Base-by-base conservation (phyloP, 169 alveolate species). In the Plasmodium coatneyi region DNA sequence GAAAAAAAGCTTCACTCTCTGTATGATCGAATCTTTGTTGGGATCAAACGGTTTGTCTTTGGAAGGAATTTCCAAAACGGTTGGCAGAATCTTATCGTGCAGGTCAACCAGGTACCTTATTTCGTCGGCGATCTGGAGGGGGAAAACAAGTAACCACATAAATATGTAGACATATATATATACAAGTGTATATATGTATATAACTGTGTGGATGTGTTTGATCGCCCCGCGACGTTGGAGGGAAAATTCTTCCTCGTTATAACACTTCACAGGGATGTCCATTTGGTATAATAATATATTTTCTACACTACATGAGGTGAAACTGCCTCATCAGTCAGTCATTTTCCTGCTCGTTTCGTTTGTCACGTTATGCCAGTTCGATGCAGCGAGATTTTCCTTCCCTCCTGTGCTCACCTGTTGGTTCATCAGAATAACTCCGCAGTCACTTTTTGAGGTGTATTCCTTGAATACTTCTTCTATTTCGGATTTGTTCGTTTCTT, bases 21-120 rank as follows among this genome's bases (percentile, higher is more conserved):
- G 96, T 71, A 94, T 96, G 30, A 96, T 95, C 6, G 96, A 94
- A 92, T 96, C 97, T 92, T 96, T 96, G 70, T 93, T 94, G 7
- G 97, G 96, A 71, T 96, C 97, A 78, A 94, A 96, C 0, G 97
- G 96, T 41, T 96, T 95, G 79, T 94, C 96, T 92, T 96, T 96
- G 95, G 96, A 94, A 72, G 97, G 97, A 60, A 96, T 94, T 76
- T 96, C 97, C 92, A 96, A 81, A 14, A 96, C 92, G 12, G 97
- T 93, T 16, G 97, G 97, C 25, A 96, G 76, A 34, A 93, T 95
- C 79, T 94, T 94, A 4, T 78, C 95, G 82, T 96, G 97, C 5
- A 92, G 93, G 84, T 96, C 96, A 71, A 96, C 92, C 39, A 86
- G 66, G 41, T 95, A 34, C 41, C 96, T 92, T 41, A 96, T 96